Percentiles rank a stretch among this genome's conserved stretches.
phyloP scores from a whole-genome alignment of 202 grass and related monocot species.

The Alloteropsis angusta region DNA sequence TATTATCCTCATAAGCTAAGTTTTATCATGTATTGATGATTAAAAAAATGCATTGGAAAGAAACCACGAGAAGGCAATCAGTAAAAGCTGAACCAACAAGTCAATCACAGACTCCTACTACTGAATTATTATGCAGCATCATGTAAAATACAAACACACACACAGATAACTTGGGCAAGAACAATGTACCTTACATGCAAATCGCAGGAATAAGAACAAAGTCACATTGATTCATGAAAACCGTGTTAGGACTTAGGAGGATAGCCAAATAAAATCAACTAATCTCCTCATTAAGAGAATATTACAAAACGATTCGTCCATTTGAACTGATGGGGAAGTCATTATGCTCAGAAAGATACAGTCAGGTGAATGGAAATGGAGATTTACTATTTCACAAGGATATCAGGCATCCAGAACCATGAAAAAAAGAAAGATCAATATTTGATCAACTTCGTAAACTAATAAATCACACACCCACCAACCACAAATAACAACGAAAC shows the following conservation, averaged over 20 bases:
- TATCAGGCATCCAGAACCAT: not conserved
- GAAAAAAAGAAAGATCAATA: slow-evolving; percentile 1
- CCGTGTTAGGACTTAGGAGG: not conserved
- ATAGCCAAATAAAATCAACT: slow-evolving; percentile 13
- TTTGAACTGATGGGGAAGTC: not conserved
- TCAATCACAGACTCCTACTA: not conserved
- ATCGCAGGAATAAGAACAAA: not conserved
- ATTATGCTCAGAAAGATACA: not conserved
- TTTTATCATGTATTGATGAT: not conserved
- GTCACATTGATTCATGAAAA: slow-evolving; percentile 7
- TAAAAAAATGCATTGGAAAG: not conserved
- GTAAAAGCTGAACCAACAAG: not conserved
- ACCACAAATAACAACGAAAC: not conserved
- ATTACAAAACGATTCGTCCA: not conserved
- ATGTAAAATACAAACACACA: not conserved
- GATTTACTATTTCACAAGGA: not conserved
- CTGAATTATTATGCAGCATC: slow-evolving; percentile 2
- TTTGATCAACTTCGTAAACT: not conserved
- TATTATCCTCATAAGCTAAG: slow-evolving; percentile 23
- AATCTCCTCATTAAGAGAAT: not conserved
- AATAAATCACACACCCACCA: not conserved
- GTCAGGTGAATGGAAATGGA: not conserved
- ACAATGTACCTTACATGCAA: not conserved
- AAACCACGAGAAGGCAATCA: not conserved
- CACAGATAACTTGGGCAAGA: not conserved